Percentiles rank a stretch among this genome's conserved stretches.
Evolutionary conservation across 768 basidiomycete species (phyloP).

Genomic region (Panaeolus cyanescens): DNA sequence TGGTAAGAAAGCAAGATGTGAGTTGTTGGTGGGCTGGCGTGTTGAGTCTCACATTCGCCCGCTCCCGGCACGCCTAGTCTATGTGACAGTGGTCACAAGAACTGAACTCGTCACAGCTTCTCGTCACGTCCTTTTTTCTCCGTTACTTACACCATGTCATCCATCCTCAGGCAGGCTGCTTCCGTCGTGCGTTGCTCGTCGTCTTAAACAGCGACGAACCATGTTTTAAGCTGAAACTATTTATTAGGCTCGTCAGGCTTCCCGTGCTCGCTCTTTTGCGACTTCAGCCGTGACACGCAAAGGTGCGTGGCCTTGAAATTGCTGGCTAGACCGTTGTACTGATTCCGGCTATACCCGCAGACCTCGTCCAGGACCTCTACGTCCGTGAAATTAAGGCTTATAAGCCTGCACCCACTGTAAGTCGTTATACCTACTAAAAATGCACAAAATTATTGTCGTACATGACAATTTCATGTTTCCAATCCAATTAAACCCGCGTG

Average conservation of each 20-base stretch:
- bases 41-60: background rate
- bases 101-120: constrained; percentile 22
- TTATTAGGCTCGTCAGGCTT: constrained; percentile 52
- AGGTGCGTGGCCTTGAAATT: constrained; percentile 46
- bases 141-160: constrained; percentile 62
- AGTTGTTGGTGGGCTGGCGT: constrained; percentile 8
- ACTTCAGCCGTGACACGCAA: constrained; percentile 61
- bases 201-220: background rate
- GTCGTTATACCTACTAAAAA: constrained; percentile 29
- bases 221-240: constrained; percentile 5
- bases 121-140: constrained; percentile 43
- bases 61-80: constrained; percentile 6
- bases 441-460: background rate
- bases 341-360: constrained; percentile 56
- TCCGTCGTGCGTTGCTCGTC: constrained; percentile 39
- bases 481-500: background rate
- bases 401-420: constrained; percentile 73
- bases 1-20: background rate
- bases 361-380: constrained; percentile 93
- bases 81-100: background rate
- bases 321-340: constrained; percentile 8
- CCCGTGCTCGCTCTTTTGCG: constrained; percentile 58
- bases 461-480: background rate
- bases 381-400: constrained; percentile 87
- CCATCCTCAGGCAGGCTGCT: constrained; percentile 63